These are phyloP conservation scores for Ramaria rubella DNA, from an alignment of 768 basidiomycete species.

Conservation along the genomic window DNA sequence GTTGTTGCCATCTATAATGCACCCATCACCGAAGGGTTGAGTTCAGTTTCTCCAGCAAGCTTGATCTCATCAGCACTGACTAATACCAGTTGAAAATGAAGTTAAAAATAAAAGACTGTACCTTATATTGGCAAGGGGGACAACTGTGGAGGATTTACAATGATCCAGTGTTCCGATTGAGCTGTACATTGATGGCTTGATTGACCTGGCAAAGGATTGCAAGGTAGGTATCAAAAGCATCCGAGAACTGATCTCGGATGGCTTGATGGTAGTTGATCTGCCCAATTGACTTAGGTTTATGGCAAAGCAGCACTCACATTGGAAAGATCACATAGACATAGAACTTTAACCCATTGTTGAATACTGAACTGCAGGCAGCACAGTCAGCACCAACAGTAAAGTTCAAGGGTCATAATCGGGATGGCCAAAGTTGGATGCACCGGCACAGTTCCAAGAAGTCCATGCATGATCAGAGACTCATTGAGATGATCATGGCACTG, in stretches of 20 bases:
- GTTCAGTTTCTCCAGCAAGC: too few species aligned
- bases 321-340: slow-evolving; percentile 23
- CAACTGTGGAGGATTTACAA: slow-evolving; percentile 22
- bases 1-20: too few species aligned
- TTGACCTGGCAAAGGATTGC: slow-evolving; percentile 18
- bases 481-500: neutral
- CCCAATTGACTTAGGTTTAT: neutral
- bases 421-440: neutral
- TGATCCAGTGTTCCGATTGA: slow-evolving; percentile 16
- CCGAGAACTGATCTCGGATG: slow-evolving; percentile 22
- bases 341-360: slow-evolving; percentile 16
- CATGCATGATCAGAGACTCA: neutral
- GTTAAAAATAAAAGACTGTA: neutral
- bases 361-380: slow-evolving; percentile 7
- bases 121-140: slow-evolving; percentile 21
- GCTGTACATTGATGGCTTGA: slow-evolving; percentile 7
- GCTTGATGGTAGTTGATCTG: slow-evolving; percentile 23
- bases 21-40: too few species aligned
- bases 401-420: neutral
- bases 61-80: too few species aligned
- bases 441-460: neutral
- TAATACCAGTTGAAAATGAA: too few species aligned
- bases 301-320: slow-evolving; percentile 11
- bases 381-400: neutral
- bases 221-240: slow-evolving; percentile 23